phyloP scores from a whole-genome alignment of 768 basidiomycete species.

The Hygrocybe punicea region DNA sequence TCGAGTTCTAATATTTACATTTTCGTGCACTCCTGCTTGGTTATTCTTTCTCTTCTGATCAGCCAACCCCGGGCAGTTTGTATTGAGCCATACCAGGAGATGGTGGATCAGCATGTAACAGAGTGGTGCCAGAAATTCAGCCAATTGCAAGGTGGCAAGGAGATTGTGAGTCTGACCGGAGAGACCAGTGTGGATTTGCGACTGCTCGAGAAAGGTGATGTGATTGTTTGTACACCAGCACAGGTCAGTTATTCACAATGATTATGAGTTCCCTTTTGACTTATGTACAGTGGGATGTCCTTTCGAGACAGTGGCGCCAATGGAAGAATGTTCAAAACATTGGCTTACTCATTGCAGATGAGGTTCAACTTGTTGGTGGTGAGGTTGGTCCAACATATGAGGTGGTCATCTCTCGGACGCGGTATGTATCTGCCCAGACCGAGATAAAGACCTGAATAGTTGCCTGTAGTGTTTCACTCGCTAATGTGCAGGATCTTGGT shows the following conservation, averaged over 20 bases:
- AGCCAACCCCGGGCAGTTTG: constrained; percentile 77
- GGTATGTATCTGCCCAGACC: constrained; percentile 92
- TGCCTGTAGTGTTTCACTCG: constrained; percentile 89
- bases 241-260: constrained; percentile 52
- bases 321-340: constrained; percentile 95
- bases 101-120: constrained; percentile 85
- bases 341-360: constrained; percentile 90
- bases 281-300: constrained; percentile 86
- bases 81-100: constrained; percentile 95
- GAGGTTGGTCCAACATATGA: constrained; percentile 96
- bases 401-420: constrained; percentile 91
- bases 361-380: constrained; percentile 91
- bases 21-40: no score
- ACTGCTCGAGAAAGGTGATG: constrained; percentile 83
- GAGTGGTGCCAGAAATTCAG: constrained; percentile 91
- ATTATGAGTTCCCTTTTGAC: no score
- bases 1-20: no score
- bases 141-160: constrained; percentile 83
- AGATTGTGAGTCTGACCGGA: constrained; percentile 89
- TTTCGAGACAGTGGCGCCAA: constrained; percentile 94
- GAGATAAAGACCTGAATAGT: constrained; percentile 91
- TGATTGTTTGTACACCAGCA: constrained; percentile 89
- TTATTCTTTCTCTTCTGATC: constrained; percentile 1
- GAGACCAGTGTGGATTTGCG: constrained; percentile 91
- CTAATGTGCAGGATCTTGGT: constrained; percentile 92